Base-by-base conservation (phyloP, 148 eudicot genomes). In the Polygonum aviculare region DNA sequence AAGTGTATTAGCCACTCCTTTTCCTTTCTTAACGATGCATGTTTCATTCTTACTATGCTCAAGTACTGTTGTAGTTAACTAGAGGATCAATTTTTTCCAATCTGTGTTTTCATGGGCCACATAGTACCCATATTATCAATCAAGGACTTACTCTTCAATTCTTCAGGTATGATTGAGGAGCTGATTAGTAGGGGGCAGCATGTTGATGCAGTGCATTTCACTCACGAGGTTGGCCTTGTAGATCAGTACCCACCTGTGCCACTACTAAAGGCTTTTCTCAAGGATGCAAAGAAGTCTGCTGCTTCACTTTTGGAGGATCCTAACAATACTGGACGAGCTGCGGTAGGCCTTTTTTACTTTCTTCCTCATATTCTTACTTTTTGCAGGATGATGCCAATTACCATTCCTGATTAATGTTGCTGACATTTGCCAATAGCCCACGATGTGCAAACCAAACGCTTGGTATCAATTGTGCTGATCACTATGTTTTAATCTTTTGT, bases 201-300 rank as follows among this genome's bases (percentile, higher is more conserved):
- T 82, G 99, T 96, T 81, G 99, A 96, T 84, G 99, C 99, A 67
- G 98, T 96, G 74, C 99, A 96, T 86, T 93, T 96, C 72, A 89
- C 93, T 45, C 86, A 84, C 79, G 98, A 91, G 87, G 98, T 91
- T 81, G 99, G 99, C 78, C 98, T 96, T 77, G 91, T 85, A 33
- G 87, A 88, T 76, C 88, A 75, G 86, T 96, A 89, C 79, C 99
- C 98, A 69, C 93, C 98, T 78, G 93, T 96, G 8, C 93, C 97
- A 2, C 83, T 96, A 80, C 78, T 96, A 62, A 96, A 86, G 81
- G 91, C 97, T 77, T 96, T 96, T 85, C 90, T 96, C 38, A 89
- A 86, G 77, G 97, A 96, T 86, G 97, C 99, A 31, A 91, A 90
- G 82, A 96, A 93, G 81, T 93, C 94, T 54, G 97, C 91, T 40